These are phyloP conservation scores for Scheffersomyces quercinus DNA, from an alignment of 1,139 yeast genomes.

Conservation along the genomic window DNA sequence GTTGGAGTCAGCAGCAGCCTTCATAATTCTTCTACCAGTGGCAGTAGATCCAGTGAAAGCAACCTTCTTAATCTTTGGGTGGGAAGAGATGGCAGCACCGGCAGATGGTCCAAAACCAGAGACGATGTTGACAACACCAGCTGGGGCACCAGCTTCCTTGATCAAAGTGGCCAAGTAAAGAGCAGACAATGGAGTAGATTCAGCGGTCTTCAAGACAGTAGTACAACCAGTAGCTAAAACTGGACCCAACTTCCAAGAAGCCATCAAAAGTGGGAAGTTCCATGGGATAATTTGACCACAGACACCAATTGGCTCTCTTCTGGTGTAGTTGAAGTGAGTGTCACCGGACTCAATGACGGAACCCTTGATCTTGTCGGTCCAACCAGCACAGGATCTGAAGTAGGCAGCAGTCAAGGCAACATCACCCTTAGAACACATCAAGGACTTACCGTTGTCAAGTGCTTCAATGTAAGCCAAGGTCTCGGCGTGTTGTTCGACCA, in stretches of 20 bases:
- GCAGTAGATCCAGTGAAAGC: slow-evolving; percentile 41
- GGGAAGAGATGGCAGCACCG: slow-evolving; percentile 33
- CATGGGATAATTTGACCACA: slow-evolving; percentile 42
- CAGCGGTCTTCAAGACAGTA: slow-evolving; percentile 35
- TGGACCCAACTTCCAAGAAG: slow-evolving; percentile 38
- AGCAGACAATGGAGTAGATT: slow-evolving; percentile 38
- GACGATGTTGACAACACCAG: slow-evolving; percentile 36
- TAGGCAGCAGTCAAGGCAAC: slow-evolving; percentile 17
- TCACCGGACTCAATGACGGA: slow-evolving; percentile 22
- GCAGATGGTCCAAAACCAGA: slow-evolving; percentile 33
- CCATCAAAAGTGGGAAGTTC: slow-evolving; percentile 41
- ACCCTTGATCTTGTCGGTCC: slow-evolving; percentile 28
- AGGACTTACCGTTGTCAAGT: slow-evolving; percentile 21
- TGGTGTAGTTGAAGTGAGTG: slow-evolving; percentile 26
- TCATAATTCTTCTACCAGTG: slow-evolving; percentile 34
- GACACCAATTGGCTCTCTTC: slow-evolving; percentile 37
- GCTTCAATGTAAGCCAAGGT: slow-evolving; percentile 19
- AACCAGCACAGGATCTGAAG: slow-evolving; percentile 28
- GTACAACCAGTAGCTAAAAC: slow-evolving; percentile 37
- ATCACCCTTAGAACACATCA: slow-evolving; percentile 16
- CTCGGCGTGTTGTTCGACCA: slow-evolving; percentile 17
- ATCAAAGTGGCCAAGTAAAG: slow-evolving; percentile 29
- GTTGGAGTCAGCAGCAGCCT: slow-evolving; percentile 30
- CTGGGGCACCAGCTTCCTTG: slow-evolving; percentile 30
- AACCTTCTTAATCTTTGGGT: slow-evolving; percentile 32